Percentiles rank a stretch among this genome's conserved stretches.
Conservation (phyloP, 495 filamentous ascomycete genomes). For the Xylaria flabelliformis region DNA sequence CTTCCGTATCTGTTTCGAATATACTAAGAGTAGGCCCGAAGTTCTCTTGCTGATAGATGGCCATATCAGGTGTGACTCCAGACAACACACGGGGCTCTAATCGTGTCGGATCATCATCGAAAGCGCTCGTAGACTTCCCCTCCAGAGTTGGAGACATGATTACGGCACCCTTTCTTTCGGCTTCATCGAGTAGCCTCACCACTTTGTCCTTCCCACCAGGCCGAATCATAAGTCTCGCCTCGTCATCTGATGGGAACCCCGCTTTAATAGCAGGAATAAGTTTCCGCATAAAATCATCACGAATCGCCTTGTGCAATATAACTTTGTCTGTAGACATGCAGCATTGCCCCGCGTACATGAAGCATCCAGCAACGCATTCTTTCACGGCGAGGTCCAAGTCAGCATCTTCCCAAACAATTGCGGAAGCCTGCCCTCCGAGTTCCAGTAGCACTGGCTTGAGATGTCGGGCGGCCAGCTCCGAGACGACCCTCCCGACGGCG, state of each 20-base stretch:
- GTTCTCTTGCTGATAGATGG: not conserved
- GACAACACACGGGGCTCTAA: not conserved
- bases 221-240: not conserved
- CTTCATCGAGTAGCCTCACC: not conserved
- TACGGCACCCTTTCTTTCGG: not conserved
- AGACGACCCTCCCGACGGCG: not conserved
- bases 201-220: constrained; percentile 1
- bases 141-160: not conserved
- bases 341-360: not conserved
- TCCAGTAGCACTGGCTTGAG: not conserved
- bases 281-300: not conserved
- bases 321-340: constrained; percentile 2
- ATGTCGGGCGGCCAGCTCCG: not conserved
- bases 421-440: not conserved
- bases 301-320: not conserved
- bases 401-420: not conserved
- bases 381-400: not conserved
- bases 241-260: constrained; percentile 2
- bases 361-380: not conserved
- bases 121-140: not conserved
- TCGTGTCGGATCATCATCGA: not conserved
- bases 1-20: not conserved
- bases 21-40: not conserved
- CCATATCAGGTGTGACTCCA: constrained; percentile 2
- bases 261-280: not conserved